A percentile compares a stretch with the other conserved stretches of the same genome.
These are phyloP conservation scores for Hypoxylon lenormandii DNA, from an alignment of 495 filamentous ascomycete genomes.

Conservation along the genomic window DNA sequence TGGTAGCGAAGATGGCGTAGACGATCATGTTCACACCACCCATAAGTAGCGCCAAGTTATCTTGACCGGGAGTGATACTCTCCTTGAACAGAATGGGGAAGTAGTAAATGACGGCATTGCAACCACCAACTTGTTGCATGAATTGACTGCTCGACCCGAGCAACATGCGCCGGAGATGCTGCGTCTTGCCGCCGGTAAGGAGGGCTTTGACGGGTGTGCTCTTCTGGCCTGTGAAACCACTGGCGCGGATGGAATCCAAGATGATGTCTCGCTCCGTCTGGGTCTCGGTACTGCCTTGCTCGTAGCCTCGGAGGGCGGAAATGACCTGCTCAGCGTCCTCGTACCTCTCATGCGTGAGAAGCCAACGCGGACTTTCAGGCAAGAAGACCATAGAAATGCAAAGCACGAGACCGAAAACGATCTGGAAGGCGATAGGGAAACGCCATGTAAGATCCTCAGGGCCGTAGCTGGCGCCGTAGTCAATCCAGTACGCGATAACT, in stretches of 20 bases:
- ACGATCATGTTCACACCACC: constrained; percentile 63
- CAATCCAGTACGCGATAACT: constrained; percentile 80
- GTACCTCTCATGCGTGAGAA: constrained; percentile 73
- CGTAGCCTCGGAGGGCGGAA: constrained; percentile 68
- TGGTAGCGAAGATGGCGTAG: constrained; percentile 77
- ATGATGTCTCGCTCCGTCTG: constrained; percentile 68
- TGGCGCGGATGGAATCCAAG: constrained; percentile 67
- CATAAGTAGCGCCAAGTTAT: constrained; percentile 46
- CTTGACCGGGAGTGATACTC: constrained; percentile 39
- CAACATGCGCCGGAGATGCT: constrained; percentile 68
- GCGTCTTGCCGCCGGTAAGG: constrained; percentile 69
- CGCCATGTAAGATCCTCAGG: constrained; percentile 72
- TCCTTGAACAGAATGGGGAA: constrained; percentile 57
- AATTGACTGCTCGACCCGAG: constrained; percentile 69
- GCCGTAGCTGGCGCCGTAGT: constrained; percentile 75
- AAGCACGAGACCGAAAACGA: constrained; percentile 73
- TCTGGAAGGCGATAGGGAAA: constrained; percentile 80
- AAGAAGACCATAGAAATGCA: constrained; percentile 71
- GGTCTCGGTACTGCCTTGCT: constrained; percentile 66
- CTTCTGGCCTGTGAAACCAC: constrained; percentile 50
- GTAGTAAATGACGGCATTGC: constrained; percentile 82
- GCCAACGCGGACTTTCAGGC: constrained; percentile 77
- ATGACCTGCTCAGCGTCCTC: constrained; percentile 74
- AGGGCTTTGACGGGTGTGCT: constrained; percentile 64
- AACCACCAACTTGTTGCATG: constrained; percentile 78